Base-by-base conservation (phyloP, 306 rosid species). In the Crataegus laevigata region DNA sequence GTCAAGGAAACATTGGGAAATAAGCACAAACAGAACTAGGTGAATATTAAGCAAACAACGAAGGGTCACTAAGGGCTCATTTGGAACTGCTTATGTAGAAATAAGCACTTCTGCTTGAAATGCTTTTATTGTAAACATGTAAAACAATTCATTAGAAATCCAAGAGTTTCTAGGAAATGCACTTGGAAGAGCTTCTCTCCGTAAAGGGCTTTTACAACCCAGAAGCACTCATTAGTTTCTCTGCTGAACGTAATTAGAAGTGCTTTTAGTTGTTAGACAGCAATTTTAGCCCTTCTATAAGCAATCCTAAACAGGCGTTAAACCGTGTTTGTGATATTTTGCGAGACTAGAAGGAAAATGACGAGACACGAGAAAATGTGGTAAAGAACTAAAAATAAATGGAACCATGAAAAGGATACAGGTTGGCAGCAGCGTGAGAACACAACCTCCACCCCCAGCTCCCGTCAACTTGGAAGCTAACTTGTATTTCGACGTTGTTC, bases 401-500 rank as follows among this genome's bases (percentile, higher is more conserved):
- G 65, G 55, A 63, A 61, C 63, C 43, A 71, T 64, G 68, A 77
- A 79, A 83, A 84, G 98, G 93, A 92, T 92, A 94, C 99, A 79
- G 78, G 82, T 90, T 21, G 97, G 99, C 89, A 94, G 82, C 45
- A 91, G 85, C 7, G 99, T 94, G 62, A 94, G 89, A 87, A 94
- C 99, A 85, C 99, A 94, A 73, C 99, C 99, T 38, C 99, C 97
- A 54, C 97, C 99, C 38, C 99, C 99, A 58, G 96, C 99, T 84
- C 99, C 99, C 12, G 99, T 94, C 82, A 94, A 86, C 66, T 94
- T 94, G 59, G 99, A 94, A 77, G 89, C 85, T 64, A 94, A 77
- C 86, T 85, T 86, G 87, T 92, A 94, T 76, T 91, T 94, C 79
- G 87, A 77, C 2, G 97, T 94, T 18, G 98, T 94, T 54, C 87